Evolutionary conservation across 1,284 basidiomycete genomes (phyloP).

Genomic region (Xerocomus minutiporus): DNA sequence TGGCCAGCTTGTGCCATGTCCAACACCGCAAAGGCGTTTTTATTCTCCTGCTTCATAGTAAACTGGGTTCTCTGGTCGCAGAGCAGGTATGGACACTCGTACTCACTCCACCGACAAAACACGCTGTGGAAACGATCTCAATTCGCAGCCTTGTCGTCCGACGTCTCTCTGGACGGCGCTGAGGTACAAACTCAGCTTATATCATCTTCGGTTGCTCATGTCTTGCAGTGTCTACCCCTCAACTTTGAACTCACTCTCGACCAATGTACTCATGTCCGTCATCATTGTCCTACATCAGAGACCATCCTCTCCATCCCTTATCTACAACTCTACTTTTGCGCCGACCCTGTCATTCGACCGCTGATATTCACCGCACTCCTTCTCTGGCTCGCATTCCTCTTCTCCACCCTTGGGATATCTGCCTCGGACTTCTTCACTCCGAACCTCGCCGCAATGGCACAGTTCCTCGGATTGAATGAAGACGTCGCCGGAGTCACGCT

Average conservation of each 20-base stretch:
- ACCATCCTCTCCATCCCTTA: constrained; percentile 72
- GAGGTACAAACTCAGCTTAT: constrained; percentile 10
- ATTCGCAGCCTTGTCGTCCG: neutral
- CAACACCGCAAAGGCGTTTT: constrained; percentile 43
- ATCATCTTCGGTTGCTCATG: neutral
- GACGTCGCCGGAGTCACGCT: constrained; percentile 91
- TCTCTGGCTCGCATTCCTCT: constrained; percentile 79
- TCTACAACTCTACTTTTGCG: constrained; percentile 65
- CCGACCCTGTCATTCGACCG: constrained; percentile 49
- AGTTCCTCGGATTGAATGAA: constrained; percentile 79
- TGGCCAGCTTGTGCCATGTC: constrained; percentile 30
- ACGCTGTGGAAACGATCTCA: constrained; percentile 10
- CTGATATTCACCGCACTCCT: constrained; percentile 58
- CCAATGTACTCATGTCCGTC: constrained; percentile 62
- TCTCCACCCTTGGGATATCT: constrained; percentile 86
- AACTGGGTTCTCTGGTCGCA: constrained; percentile 64
- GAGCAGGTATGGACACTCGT: constrained; percentile 46
- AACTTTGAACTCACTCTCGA: constrained; percentile 42
- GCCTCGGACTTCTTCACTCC: constrained; percentile 96
- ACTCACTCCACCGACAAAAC: constrained; percentile 6
- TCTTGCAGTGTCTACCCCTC: constrained; percentile 56
- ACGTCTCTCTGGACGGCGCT: neutral
- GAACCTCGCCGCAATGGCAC: constrained; percentile 83
- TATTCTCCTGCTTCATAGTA: constrained; percentile 47
- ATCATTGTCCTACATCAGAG: constrained; percentile 48